Evolutionary conservation across 1,284 basidiomycete species (phyloP).

Genomic region (Sporisorium iseilematis-ciliati): DNA sequence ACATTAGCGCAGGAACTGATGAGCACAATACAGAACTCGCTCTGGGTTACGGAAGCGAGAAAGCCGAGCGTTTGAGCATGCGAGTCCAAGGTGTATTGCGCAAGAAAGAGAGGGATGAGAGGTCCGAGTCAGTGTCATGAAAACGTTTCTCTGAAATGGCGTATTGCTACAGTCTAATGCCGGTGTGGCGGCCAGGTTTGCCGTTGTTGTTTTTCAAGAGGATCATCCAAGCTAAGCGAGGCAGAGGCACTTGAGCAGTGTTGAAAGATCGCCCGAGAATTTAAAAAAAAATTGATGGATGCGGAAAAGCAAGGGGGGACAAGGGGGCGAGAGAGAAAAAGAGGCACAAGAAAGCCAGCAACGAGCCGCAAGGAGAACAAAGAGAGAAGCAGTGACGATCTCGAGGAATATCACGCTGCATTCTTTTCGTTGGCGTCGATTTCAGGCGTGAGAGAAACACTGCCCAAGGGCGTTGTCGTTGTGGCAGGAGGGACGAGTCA

Average conservation of each 20-base stretch:
- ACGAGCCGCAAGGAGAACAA: slow-evolving; percentile 1
- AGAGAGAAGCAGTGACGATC: slow-evolving; percentile 19
- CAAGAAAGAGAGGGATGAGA: too few relatives aligned
- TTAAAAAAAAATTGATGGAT: slow-evolving; percentile 5
- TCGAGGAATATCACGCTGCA: slow-evolving; percentile 1
- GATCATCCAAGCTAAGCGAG: too few relatives aligned
- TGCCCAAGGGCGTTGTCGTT: neutral
- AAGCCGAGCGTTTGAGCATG: neutral
- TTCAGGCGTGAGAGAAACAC: neutral
- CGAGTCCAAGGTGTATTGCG: too few relatives aligned
- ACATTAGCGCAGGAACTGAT: slow-evolving; percentile 6
- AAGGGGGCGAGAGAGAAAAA: neutral
- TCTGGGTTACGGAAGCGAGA: neutral
- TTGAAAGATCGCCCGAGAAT: neutral
- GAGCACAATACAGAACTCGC: neutral
- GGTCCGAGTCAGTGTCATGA: too few relatives aligned
- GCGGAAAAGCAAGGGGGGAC: slow-evolving; percentile 13
- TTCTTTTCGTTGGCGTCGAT: neutral
- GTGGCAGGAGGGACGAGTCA: slow-evolving; percentile 16
- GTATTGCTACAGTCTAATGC: too few relatives aligned
- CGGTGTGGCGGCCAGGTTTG: too few relatives aligned
- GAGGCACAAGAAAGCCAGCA: slow-evolving; percentile 4
- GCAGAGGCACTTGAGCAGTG: too few relatives aligned
- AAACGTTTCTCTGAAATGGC: too few relatives aligned
- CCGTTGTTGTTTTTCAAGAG: too few relatives aligned